Percentiles rank a stretch among this genome's conserved stretches.
Conservation (phyloP, 1,284 basidiomycete genomes). For the Hemileia vastatrix region DNA sequence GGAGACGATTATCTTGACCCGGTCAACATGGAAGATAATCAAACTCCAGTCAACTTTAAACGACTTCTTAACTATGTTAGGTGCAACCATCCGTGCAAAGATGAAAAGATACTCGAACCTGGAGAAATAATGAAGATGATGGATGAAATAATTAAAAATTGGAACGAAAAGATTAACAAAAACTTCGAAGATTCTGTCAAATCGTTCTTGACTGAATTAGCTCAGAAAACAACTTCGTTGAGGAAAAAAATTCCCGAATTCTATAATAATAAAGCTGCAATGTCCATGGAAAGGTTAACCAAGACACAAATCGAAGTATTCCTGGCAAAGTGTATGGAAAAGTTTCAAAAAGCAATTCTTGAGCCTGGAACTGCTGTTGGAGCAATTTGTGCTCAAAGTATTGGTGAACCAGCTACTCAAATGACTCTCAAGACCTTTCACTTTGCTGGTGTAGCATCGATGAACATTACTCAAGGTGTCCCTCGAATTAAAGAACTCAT, state of each 20-base stretch:
- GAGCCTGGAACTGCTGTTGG: too few species aligned
- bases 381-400: slow-evolving; percentile 42
- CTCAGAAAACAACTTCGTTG: slow-evolving; percentile 78
- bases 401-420: slow-evolving; percentile 42
- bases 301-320: too few species aligned
- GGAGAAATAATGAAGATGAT: too few species aligned
- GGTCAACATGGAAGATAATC: slow-evolving; percentile 92
- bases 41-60: slow-evolving; percentile 77
- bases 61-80: slow-evolving; percentile 52
- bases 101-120: too few species aligned
- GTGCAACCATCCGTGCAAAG: too few species aligned
- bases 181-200: slow-evolving; percentile 67
- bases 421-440: slow-evolving; percentile 24
- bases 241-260: slow-evolving; percentile 84
- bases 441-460: slow-evolving; percentile 21
- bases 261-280: slow-evolving; percentile 78
- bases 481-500: slow-evolving; percentile 32
- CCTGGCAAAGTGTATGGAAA: too few species aligned
- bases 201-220: slow-evolving; percentile 66
- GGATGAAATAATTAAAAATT: too few species aligned
- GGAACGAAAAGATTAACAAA: slow-evolving; percentile 86
- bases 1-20: slow-evolving; percentile 98
- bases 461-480: slow-evolving; percentile 22
- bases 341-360: too few species aligned
- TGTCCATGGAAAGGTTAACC: too few species aligned